phyloP scores from a whole-genome alignment of 345 rosid species.

The Lepidium africanum region DNA sequence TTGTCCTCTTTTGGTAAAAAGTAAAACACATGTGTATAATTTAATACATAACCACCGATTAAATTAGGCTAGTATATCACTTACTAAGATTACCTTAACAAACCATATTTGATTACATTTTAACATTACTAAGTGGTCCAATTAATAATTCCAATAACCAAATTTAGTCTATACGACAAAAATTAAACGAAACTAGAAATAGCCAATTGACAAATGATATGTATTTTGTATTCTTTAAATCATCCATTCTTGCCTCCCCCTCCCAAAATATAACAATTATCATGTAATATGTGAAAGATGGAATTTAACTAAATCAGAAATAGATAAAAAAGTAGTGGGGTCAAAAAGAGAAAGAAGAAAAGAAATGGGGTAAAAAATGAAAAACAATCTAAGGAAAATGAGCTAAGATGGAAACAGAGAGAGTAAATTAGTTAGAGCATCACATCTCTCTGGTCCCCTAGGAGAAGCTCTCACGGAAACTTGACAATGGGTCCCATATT shows the following conservation, averaged over 20 bases:
- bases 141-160: not conserved
- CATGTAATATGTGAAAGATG: not conserved
- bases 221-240: not conserved
- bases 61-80: not conserved
- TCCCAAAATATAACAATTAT: not conserved
- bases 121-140: constrained; percentile 20
- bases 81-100: not conserved
- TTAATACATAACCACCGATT: constrained; percentile 5
- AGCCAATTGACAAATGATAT: not conserved
- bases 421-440: constrained; percentile 27
- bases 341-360: constrained; percentile 20
- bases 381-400: constrained; percentile 13
- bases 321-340: constrained; percentile 17
- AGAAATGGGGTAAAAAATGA: constrained; percentile 11
- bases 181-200: not conserved
- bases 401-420: not conserved
- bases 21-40: not conserved
- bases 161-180: constrained; percentile 1
- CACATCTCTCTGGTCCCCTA: constrained; percentile 31
- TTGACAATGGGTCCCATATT: constrained; percentile 11
- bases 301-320: constrained; percentile 6
- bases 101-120: constrained; percentile 3
- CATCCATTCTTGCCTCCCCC: not conserved
- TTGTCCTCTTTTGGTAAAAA: not conserved
- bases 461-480: constrained; percentile 24